These are phyloP conservation scores for Vaccinium myrtillus DNA, from an alignment of 148 eudicot genomes.

Conservation along the genomic window DNA sequence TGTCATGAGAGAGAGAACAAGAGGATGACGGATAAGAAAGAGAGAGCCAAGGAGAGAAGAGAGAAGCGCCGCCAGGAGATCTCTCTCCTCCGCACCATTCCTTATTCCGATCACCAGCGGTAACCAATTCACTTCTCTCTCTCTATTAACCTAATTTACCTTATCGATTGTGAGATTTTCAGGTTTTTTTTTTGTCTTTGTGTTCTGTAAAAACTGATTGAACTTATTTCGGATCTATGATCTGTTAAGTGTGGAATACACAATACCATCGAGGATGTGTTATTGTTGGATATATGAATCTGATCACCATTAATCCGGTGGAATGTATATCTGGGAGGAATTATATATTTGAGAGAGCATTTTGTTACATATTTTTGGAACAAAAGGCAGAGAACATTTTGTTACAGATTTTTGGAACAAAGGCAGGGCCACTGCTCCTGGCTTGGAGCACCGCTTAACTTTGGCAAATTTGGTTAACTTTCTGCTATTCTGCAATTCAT, in stretches of 20 bases:
- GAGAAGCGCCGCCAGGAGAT: constrained; percentile 80
- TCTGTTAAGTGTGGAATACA: too few species aligned
- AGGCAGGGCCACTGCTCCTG: too few species aligned
- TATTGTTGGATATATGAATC: too few species aligned
- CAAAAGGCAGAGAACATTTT: too few species aligned
- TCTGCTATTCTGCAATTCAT: background rate
- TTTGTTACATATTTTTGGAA: too few species aligned
- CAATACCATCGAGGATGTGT: too few species aligned
- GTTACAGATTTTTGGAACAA: too few species aligned
- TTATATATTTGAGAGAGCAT: too few species aligned
- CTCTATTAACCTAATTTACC: background rate
- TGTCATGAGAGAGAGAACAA: constrained; percentile 8
- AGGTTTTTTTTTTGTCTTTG: background rate
- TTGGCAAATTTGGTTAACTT: background rate
- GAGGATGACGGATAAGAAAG: constrained; percentile 42
- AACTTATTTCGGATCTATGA: background rate
- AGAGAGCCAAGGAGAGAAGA: constrained; percentile 55
- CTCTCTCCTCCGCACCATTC: constrained; percentile 87
- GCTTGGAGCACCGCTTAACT: too few species aligned
- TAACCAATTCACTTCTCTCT: background rate
- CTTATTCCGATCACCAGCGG: constrained; percentile 87
- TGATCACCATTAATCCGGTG: too few species aligned
- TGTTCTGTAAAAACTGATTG: background rate
- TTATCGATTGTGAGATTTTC: background rate
- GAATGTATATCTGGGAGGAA: too few species aligned